phyloP scores from a whole-genome alignment of 2,329 filamentous ascomycete species.

The Aphanocladium album region DNA sequence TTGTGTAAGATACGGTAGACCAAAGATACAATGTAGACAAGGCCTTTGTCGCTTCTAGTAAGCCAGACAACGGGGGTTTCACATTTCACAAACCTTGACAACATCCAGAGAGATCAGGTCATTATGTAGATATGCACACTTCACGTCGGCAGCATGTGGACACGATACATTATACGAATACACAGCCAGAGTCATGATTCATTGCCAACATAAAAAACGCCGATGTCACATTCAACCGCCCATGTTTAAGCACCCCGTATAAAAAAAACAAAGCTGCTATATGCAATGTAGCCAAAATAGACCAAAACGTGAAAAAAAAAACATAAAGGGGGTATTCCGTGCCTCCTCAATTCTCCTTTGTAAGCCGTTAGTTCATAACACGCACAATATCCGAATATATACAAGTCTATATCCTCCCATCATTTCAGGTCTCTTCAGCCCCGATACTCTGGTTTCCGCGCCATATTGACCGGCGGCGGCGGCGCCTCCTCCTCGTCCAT shows the following conservation, averaged over 20 bases:
- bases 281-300: not conserved
- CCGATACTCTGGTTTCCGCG: slow-evolving; percentile 73
- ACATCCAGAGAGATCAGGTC: too few species aligned
- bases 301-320: not conserved
- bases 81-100: too few species aligned
- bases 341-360: not conserved
- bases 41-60: too few species aligned
- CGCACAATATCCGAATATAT: not conserved
- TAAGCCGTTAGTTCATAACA: not conserved
- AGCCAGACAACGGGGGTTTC: too few species aligned
- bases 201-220: not conserved
- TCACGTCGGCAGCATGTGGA: too few species aligned
- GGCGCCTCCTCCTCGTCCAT: slow-evolving; percentile 61
- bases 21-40: too few species aligned
- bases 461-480: slow-evolving; percentile 80
- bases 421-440: slow-evolving; percentile 27
- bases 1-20: too few species aligned
- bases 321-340: not conserved
- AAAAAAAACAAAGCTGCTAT: not conserved
- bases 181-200: not conserved
- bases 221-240: not conserved
- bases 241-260: not conserved
- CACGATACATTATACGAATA: not conserved
- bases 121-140: too few species aligned
- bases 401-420: not conserved